Conservation (phyloP, 2,329 filamentous ascomycete genomes). For the Sporothrix sp. region DNA sequence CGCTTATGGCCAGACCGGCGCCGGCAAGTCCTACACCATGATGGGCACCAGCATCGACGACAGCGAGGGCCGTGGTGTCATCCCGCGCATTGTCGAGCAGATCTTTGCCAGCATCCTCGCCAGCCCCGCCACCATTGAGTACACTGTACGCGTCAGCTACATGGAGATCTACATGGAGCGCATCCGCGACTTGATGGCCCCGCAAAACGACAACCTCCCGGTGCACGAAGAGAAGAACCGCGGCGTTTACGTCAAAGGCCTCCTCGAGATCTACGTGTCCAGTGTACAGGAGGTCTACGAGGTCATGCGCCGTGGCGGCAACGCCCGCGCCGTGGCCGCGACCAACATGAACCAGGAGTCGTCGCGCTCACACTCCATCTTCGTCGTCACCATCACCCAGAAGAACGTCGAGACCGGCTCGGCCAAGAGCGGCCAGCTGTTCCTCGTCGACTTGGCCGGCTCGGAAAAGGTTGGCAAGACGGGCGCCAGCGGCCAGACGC, state of each 20-base stretch:
- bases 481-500: conserved; percentile 88
- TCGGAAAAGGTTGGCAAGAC: conserved; percentile 99
- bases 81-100: conserved; percentile 92
- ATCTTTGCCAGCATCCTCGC: conserved; percentile 93
- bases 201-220: conserved; percentile 90
- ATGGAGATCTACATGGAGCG: conserved; percentile 99
- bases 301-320: conserved; percentile 87
- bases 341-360: conserved; percentile 99
- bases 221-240: conserved; percentile 97
- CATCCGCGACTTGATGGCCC: conserved; percentile 84
- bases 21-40: conserved; percentile 99
- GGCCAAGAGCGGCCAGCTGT: conserved; percentile 90
- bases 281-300: conserved; percentile 94
- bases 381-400: conserved; percentile 92
- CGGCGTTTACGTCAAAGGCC: conserved; percentile 92
- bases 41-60: conserved; percentile 94
- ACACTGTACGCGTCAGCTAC: conserved; percentile 96
- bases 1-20: conserved; percentile 95
- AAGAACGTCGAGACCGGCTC: conserved; percentile 97
- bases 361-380: conserved; percentile 95
- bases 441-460: conserved; percentile 94
- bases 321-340: conserved; percentile 80
- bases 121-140: conserved; percentile 88
- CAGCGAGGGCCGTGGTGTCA: conserved; percentile 79
- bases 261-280: conserved; percentile 90